A percentile compares a stretch with the other conserved stretches of the same genome.
Conservation (phyloP, 2,329 filamentous ascomycete species). For the Pezicula neosporulosa region DNA sequence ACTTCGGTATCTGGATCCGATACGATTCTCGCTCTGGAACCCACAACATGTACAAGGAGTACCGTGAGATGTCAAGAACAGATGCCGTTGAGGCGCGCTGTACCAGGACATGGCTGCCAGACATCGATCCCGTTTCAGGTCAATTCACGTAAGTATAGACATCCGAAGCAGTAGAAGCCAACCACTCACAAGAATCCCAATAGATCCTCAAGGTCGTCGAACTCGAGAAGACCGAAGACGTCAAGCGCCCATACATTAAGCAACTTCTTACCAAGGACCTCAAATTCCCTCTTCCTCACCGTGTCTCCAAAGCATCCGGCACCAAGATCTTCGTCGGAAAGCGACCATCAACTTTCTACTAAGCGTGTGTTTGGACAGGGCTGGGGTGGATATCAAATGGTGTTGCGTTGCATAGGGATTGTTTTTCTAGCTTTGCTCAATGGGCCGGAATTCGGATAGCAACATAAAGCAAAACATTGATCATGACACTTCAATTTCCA, state of each 20-base stretch:
- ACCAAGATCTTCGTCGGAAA: constrained; percentile 92
- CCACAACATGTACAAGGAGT: constrained; percentile 99
- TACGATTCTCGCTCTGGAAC: constrained; percentile 99
- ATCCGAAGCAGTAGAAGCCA: neutral
- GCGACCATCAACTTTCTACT: constrained; percentile 97
- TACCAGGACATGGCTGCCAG: constrained; percentile 99
- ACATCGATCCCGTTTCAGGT: constrained; percentile 96
- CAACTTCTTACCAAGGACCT: constrained; percentile 94
- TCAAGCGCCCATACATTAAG: constrained; percentile 99
- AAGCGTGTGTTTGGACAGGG: constrained; percentile 5
- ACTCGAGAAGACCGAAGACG: constrained; percentile 87
- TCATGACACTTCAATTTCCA: constrained; percentile 4
- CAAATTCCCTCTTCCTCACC: constrained; percentile 98
- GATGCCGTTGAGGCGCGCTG: constrained; percentile 92
- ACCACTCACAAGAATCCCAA: constrained; percentile 8
- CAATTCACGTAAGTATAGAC: constrained; percentile 80
- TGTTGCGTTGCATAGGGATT: constrained; percentile 30
- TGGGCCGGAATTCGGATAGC: constrained; percentile 25
- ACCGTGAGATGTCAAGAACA: constrained; percentile 96
- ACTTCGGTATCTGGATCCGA: constrained; percentile 99
- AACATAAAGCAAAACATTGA: constrained; percentile 22
- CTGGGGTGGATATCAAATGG: constrained; percentile 23
- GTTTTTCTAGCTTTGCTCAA: constrained; percentile 29
- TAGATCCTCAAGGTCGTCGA: constrained; percentile 98
- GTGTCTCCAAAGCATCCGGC: constrained; percentile 75